Evolutionary conservation across 139 green algal genomes (phyloP).

Genomic region (Chlorella sorokiniana): DNA sequence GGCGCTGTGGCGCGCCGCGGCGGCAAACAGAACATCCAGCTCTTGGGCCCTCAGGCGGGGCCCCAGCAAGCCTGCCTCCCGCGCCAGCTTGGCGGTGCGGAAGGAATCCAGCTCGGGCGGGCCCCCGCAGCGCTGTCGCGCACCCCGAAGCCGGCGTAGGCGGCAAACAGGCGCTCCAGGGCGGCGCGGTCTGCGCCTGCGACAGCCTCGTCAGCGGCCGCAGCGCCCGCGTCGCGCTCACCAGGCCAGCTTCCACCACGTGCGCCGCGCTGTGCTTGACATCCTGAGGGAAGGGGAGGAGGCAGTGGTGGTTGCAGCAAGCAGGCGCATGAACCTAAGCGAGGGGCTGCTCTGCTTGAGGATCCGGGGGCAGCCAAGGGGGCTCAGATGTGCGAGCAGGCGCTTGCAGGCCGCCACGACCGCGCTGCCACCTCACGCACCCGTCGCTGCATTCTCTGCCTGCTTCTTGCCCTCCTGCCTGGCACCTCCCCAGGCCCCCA

Average conservation of each 20-base stretch:
- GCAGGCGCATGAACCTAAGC: too few species aligned
- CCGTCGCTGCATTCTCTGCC: too few species aligned
- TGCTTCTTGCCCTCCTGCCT: too few species aligned
- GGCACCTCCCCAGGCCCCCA: neutral
- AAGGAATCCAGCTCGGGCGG: constrained; percentile 13
- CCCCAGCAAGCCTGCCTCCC: constrained; percentile 17
- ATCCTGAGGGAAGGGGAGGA: neutral
- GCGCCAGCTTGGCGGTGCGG: constrained; percentile 16
- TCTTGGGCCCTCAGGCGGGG: neutral
- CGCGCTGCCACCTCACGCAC: neutral
- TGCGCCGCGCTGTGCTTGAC: neutral
- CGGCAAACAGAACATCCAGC: constrained; percentile 18
- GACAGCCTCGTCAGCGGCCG: neutral
- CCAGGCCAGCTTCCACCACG: neutral
- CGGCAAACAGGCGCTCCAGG: constrained; percentile 1
- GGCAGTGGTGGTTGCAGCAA: neutral
- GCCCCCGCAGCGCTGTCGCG: neutral
- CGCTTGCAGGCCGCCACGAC: neutral
- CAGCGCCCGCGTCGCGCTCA: neutral
- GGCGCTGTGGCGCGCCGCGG: neutral
- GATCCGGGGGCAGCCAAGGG: too few species aligned
- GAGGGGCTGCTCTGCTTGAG: too few species aligned
- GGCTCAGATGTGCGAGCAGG: neutral
- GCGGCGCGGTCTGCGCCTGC: neutral
- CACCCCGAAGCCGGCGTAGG: constrained; percentile 13